phyloP scores from a whole-genome alignment of 2,329 filamentous ascomycete genomes.

The Penicillium sp. region DNA sequence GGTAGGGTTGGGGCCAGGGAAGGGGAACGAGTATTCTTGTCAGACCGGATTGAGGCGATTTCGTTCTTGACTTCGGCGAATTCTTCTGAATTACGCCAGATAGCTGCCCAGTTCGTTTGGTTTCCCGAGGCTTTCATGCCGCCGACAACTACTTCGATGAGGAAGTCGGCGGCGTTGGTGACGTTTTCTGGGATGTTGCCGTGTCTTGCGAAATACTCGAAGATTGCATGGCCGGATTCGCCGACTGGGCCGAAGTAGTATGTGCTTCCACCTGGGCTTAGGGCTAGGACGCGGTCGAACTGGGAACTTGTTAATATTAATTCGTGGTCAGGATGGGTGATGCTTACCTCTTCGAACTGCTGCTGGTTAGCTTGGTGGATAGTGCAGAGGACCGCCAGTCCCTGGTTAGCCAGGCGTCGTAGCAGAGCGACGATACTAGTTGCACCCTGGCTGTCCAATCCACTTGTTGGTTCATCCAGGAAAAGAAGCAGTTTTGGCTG shows the following conservation, averaged over 20 bases:
- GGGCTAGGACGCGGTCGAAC: conserved; percentile 65
- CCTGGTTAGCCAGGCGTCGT: conserved; percentile 59
- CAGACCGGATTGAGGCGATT: conserved; percentile 58
- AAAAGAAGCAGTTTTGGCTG: conserved; percentile 64
- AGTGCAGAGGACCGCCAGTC: conserved; percentile 65
- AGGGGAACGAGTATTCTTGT: conserved; percentile 39
- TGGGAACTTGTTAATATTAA: conserved; percentile 38
- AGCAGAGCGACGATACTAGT: conserved; percentile 62
- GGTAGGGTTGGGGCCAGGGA: conserved; percentile 39
- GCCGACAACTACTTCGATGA: conserved; percentile 59
- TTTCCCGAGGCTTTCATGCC: conserved; percentile 49
- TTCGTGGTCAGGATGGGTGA: background rate
- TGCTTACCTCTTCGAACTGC: conserved; percentile 48
- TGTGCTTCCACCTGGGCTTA: conserved; percentile 63
- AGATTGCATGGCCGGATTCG: conserved; percentile 58
- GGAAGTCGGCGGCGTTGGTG: conserved; percentile 61
- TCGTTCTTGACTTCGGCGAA: conserved; percentile 56
- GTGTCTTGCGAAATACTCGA: conserved; percentile 61
- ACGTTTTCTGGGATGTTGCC: conserved; percentile 59
- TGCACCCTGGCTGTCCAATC: conserved; percentile 63
- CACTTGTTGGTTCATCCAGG: conserved; percentile 64
- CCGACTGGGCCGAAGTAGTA: conserved; percentile 69
- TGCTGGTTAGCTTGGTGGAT: conserved; percentile 66
- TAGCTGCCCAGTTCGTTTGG: conserved; percentile 63
- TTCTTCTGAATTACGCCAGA: conserved; percentile 63